Evolutionary conservation across 108 stramenopile genomes (phyloP).

Genomic region (Cyclotella atomus): DNA sequence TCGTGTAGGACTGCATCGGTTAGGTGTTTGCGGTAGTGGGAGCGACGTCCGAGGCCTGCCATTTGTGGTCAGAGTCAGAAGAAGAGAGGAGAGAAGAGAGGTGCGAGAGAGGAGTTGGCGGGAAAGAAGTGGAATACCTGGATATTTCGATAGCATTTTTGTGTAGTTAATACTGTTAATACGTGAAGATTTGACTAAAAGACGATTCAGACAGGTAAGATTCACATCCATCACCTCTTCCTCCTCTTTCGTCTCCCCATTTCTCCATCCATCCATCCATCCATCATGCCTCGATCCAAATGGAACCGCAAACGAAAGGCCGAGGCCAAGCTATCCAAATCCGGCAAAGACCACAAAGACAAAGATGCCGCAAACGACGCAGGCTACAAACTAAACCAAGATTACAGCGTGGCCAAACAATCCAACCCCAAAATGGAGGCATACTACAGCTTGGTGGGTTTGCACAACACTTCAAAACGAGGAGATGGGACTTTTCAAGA

Average conservation of each 20-base stretch:
- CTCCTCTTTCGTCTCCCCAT: too few relatives aligned
- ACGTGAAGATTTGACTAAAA: too few relatives aligned
- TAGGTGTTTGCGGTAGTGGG: constrained; percentile 88
- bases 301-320: constrained; percentile 56
- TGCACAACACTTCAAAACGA: constrained; percentile 49
- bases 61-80: constrained; percentile 17
- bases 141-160: too few relatives aligned
- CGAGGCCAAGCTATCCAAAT: constrained; percentile 32
- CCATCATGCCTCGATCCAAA: constrained; percentile 11
- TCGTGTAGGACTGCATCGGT: constrained; percentile 83
- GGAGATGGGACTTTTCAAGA: constrained; percentile 47
- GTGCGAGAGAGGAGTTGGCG: neutral
- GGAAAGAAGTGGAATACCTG: too few relatives aligned
- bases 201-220: too few relatives aligned
- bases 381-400: constrained; percentile 14
- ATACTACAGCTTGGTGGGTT: constrained; percentile 76
- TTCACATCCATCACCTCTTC: too few relatives aligned
- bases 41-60: constrained; percentile 71
- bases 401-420: constrained; percentile 37
- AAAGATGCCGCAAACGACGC: constrained; percentile 7
- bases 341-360: constrained; percentile 30
- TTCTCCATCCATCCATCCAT: too few relatives aligned
- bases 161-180: too few relatives aligned
- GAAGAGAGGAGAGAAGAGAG: neutral
- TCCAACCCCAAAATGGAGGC: constrained; percentile 85